These are phyloP conservation scores for Solanum hybrid DNA, from an alignment of 305 asterid species.

Conservation along the genomic window DNA sequence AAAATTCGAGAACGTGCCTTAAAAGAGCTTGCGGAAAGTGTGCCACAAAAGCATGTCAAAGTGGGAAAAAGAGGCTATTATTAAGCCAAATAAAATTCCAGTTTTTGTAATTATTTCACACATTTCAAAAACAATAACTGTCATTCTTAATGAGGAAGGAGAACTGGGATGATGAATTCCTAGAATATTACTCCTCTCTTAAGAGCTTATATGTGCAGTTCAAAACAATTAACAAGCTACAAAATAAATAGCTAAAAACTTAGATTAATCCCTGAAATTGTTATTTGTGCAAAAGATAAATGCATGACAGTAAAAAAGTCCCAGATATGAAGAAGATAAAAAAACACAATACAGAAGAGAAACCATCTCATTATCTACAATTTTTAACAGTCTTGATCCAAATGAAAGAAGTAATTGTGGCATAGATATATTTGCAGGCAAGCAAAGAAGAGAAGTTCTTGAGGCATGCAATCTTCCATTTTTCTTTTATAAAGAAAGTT, in stretches of 20 bases:
- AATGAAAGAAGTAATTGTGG: background rate
- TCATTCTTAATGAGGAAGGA: background rate
- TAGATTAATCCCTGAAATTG: background rate
- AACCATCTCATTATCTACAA: background rate
- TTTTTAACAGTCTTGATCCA: background rate
- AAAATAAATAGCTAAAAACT: background rate
- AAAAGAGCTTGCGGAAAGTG: background rate
- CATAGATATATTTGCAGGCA: background rate
- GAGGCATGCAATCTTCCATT: background rate
- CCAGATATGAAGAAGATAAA: background rate
- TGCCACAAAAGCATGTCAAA: background rate
- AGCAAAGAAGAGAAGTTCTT: background rate
- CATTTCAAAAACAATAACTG: background rate
- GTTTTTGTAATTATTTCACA: background rate
- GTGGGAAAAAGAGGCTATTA: background rate
- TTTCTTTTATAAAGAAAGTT: background rate
- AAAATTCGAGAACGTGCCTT: background rate
- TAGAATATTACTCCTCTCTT: background rate
- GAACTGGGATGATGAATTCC: slow-evolving; percentile 2
- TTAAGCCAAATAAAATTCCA: background rate
- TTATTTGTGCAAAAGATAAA: background rate
- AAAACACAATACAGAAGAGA: background rate
- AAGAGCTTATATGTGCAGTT: background rate
- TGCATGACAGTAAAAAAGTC: background rate
- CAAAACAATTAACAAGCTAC: background rate